A percentile compares a stretch with the other conserved stretches of the same genome.
Conservation (phyloP, 345 rosid genomes). For the Anastatica hierochuntica region DNA sequence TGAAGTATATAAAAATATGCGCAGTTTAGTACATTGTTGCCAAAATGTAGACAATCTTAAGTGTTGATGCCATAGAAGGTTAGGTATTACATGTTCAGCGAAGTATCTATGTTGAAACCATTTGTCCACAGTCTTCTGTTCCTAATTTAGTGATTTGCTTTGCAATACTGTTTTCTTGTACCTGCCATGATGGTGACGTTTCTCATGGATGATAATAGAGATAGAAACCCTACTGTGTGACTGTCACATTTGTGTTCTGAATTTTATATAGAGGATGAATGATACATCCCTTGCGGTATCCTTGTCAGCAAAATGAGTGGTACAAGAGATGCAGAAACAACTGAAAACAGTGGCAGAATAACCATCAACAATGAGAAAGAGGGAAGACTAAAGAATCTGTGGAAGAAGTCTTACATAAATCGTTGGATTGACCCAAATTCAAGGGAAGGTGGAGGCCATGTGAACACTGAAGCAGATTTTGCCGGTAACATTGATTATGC, state of each 20-base stretch:
- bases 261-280: background rate
- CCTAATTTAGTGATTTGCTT: background rate
- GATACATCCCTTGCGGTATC: background rate
- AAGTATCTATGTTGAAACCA: constrained; percentile 1
- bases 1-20: background rate
- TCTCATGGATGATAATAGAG: background rate
- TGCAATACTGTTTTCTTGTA: background rate
- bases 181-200: background rate
- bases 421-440: constrained; percentile 69
- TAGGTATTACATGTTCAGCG: background rate
- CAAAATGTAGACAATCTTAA: background rate
- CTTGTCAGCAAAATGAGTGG: constrained; percentile 43
- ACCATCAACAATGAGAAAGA: constrained; percentile 38
- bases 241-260: no score
- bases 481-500: constrained; percentile 50
- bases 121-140: background rate
- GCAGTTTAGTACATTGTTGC: background rate
- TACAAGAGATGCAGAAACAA: constrained; percentile 37
- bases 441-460: constrained; percentile 34
- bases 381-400: constrained; percentile 64
- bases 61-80: background rate
- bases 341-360: constrained; percentile 29
- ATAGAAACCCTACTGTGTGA: background rate
- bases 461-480: constrained; percentile 30
- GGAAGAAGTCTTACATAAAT: constrained; percentile 71